Percentiles rank a stretch among this genome's conserved stretches.
phyloP scores from a whole-genome alignment of 2,329 filamentous ascomycete species.

The Pseudogymnoascus sp. region DNA sequence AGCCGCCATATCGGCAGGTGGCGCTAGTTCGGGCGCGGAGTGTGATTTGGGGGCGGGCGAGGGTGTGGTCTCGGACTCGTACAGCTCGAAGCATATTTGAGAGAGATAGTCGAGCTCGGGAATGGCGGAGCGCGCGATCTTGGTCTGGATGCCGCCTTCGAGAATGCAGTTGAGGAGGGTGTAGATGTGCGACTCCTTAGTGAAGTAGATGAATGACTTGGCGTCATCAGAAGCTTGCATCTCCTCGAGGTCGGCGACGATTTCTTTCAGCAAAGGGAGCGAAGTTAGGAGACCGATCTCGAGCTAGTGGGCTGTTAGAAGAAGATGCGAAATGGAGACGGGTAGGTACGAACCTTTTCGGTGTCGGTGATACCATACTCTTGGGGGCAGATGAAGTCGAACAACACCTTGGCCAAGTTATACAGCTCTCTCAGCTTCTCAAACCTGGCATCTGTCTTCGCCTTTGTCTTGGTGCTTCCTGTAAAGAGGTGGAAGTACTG shows the following conservation, averaged over 20 bases:
- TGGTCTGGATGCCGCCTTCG: conserved; percentile 92
- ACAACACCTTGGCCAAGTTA: conserved; percentile 85
- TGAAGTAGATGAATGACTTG: conserved; percentile 98
- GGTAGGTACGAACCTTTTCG: conserved; percentile 51
- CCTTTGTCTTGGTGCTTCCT: conserved; percentile 63
- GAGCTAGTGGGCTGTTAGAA: conserved; percentile 35
- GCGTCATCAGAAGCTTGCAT: conserved; percentile 91
- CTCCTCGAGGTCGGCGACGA: conserved; percentile 93
- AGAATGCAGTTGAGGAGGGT: conserved; percentile 96
- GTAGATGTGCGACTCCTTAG: conserved; percentile 98
- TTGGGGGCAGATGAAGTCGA: conserved; percentile 97
- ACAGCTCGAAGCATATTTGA: conserved; percentile 96
- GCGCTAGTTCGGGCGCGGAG: conserved; percentile 18
- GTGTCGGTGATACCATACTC: conserved; percentile 94
- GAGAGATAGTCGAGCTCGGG: conserved; percentile 95
- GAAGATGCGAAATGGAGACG: not conserved
- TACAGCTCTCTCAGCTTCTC: conserved; percentile 89
- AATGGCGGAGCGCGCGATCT: conserved; percentile 90
- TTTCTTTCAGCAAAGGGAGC: conserved; percentile 87
- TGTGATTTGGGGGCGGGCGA: conserved; percentile 10
- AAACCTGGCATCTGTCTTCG: conserved; percentile 75
- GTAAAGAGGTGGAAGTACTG: conserved; percentile 87
- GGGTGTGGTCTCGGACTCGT: conserved; percentile 76
- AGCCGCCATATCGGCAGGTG: conserved; percentile 23
- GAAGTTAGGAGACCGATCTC: conserved; percentile 95